Percentiles rank a stretch among this genome's conserved stretches.
These are phyloP conservation scores for Geotrichum candidum DNA, from an alignment of 1,139 yeast species.

Conservation along the genomic window DNA sequence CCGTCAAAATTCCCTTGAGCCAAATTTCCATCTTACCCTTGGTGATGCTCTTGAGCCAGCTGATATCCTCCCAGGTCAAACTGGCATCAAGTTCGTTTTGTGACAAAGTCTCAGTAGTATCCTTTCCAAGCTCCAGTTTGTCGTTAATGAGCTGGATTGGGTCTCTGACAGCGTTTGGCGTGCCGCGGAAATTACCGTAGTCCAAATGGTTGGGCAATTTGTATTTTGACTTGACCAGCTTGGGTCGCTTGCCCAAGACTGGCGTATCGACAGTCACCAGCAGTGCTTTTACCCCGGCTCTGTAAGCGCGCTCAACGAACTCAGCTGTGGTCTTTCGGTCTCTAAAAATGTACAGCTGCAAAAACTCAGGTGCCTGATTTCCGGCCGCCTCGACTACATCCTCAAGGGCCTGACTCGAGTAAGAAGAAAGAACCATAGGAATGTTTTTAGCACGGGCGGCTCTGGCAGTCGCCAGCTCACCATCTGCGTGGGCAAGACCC, in stretches of 20 bases:
- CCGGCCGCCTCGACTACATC: not conserved
- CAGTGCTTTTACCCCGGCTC: constrained; percentile 10
- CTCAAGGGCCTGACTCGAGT: constrained; percentile 4
- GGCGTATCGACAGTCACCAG: constrained; percentile 14
- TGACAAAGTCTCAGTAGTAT: constrained; percentile 4
- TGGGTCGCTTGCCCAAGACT: constrained; percentile 8
- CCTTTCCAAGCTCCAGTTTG: constrained; percentile 6
- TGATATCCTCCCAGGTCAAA: constrained; percentile 12
- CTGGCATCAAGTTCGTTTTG: constrained; percentile 10
- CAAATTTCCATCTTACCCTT: constrained; percentile 9
- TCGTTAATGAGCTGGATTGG: constrained; percentile 11
- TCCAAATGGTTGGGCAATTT: constrained; percentile 6
- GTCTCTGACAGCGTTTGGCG: constrained; percentile 6
- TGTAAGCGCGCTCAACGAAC: constrained; percentile 7
- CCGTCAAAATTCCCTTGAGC: constrained; percentile 12
- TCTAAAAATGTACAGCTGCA: constrained; percentile 9
- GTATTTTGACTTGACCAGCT: constrained; percentile 3
- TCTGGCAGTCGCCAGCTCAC: constrained; percentile 4
- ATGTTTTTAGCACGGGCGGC: constrained; percentile 1
- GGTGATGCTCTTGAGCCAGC: constrained; percentile 8
- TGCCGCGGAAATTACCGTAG: constrained; percentile 10
- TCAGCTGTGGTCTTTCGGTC: constrained; percentile 7
- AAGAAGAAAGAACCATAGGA: constrained; percentile 10
- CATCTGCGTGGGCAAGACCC: constrained; percentile 5
- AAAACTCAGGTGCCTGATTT: constrained; percentile 1